phyloP scores from a whole-genome alignment of 2,329 filamentous ascomycete genomes.

The Aspergillus pseudoterreus region DNA sequence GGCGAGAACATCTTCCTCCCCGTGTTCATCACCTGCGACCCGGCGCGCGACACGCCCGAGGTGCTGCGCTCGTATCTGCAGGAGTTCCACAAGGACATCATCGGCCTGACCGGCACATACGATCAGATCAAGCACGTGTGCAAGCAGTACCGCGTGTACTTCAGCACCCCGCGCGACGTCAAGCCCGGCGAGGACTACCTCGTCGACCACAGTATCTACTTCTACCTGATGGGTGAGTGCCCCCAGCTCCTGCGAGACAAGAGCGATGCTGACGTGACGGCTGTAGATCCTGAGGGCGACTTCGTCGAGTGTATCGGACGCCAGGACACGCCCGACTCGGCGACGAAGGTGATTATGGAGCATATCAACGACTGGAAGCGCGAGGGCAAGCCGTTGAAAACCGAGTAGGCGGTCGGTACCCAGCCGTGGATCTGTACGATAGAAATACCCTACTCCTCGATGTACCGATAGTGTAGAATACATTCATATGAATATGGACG shows the following conservation, averaged over 20 bases:
- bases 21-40: constrained; percentile 94
- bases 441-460: constrained; percentile 25
- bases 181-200: constrained; percentile 94
- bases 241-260: not conserved
- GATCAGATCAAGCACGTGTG: constrained; percentile 91
- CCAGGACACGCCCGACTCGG: constrained; percentile 87
- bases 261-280: constrained; percentile 3
- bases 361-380: constrained; percentile 78
- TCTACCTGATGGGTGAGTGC: constrained; percentile 83
- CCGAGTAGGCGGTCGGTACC: constrained; percentile 15
- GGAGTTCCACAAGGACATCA: constrained; percentile 83
- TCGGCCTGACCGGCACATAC: constrained; percentile 90
- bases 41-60: constrained; percentile 79
- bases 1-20: constrained; percentile 58
- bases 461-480: constrained; percentile 1
- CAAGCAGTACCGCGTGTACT: constrained; percentile 96
- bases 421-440: constrained; percentile 11
- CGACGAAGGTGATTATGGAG: constrained; percentile 75
- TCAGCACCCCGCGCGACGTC: constrained; percentile 83
- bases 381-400: constrained; percentile 50
- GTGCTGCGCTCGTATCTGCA: constrained; percentile 80
- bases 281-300: constrained; percentile 82
- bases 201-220: constrained; percentile 99
- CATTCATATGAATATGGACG: not conserved
- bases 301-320: constrained; percentile 96